Evolutionary conservation across 140 eudicot species (phyloP).

Genomic region (Anethum foeniculum): DNA sequence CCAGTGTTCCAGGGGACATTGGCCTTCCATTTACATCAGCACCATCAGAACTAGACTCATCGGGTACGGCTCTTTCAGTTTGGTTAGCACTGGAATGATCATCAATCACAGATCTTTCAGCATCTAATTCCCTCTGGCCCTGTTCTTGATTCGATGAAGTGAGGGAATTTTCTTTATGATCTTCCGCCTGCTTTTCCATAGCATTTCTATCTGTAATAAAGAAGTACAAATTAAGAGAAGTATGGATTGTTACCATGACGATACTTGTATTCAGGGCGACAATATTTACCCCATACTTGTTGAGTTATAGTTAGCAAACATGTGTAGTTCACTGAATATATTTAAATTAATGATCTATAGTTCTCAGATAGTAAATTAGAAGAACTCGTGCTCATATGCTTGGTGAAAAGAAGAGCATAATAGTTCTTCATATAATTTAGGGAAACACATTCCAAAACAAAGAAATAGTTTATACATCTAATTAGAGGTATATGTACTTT

Average conservation of each 20-base stretch:
- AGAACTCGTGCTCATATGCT: background rate
- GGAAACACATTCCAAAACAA: background rate
- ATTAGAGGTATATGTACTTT: background rate
- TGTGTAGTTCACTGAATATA: background rate
- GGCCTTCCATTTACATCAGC: slow-evolving; percentile 45
- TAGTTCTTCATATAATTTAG: background rate
- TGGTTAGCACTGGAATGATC: slow-evolving; percentile 34
- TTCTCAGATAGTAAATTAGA: background rate
- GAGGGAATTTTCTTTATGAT: slow-evolving; percentile 34
- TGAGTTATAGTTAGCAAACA: background rate
- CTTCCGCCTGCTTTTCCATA: slow-evolving; percentile 31
- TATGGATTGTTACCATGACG: background rate
- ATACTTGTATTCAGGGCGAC: too few relatives aligned
- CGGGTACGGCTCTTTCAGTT: slow-evolving; percentile 29
- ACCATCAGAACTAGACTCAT: slow-evolving; percentile 40
- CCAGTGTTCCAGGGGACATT: slow-evolving; percentile 93
- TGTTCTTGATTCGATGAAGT: slow-evolving; percentile 42
- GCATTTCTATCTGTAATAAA: slow-evolving; percentile 31
- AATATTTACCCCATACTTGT: background rate
- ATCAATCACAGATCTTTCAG: slow-evolving; percentile 26
- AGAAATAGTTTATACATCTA: background rate
- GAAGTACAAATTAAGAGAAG: background rate
- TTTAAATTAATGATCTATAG: background rate
- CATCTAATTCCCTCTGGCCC: slow-evolving; percentile 36
- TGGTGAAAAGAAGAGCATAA: background rate